A percentile compares a stretch with the other conserved stretches of the same genome.
These are phyloP conservation scores for Staphylotrichum tortipilum DNA, from an alignment of 495 filamentous ascomycete species.

Conservation along the genomic window DNA sequence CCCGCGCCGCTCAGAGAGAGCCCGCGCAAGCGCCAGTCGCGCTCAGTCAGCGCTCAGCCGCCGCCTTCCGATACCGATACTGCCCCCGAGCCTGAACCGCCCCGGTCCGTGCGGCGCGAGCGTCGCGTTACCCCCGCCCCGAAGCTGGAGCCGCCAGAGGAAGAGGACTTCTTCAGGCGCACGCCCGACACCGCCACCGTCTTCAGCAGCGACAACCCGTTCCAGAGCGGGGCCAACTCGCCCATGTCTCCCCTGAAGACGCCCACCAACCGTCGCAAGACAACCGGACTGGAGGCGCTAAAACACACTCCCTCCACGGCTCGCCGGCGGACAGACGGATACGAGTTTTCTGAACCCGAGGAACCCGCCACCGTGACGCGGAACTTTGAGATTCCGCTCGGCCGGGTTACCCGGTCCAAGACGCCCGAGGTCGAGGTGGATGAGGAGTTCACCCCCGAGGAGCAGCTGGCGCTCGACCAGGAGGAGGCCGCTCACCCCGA, in stretches of 20 bases:
- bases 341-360: conserved; percentile 16
- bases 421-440: conserved; percentile 47
- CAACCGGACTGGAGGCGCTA: conserved; percentile 20
- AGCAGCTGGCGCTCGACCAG: conserved; percentile 63
- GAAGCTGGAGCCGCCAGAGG: conserved; percentile 35
- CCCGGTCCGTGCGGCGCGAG: conserved; percentile 18
- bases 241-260: conserved; percentile 28
- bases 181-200: conserved; percentile 46
- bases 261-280: conserved; percentile 34
- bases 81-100: conserved; percentile 30
- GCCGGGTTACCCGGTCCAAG: conserved; percentile 8
- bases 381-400: conserved; percentile 42
- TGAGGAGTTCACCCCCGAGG: conserved; percentile 92
- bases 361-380: conserved; percentile 26
- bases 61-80: conserved; percentile 45
- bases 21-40: conserved; percentile 44
- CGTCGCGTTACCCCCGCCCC: conserved; percentile 34
- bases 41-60: conserved; percentile 38
- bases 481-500: conserved; percentile 42
- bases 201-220: conserved; percentile 87
- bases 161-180: conserved; percentile 35
- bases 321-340: conserved; percentile 30
- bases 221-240: conserved; percentile 67
- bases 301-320: conserved; percentile 22
- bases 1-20: conserved; percentile 32